phyloP scores from a whole-genome alignment of 139 green algal species.

The Micractinium sp. region DNA sequence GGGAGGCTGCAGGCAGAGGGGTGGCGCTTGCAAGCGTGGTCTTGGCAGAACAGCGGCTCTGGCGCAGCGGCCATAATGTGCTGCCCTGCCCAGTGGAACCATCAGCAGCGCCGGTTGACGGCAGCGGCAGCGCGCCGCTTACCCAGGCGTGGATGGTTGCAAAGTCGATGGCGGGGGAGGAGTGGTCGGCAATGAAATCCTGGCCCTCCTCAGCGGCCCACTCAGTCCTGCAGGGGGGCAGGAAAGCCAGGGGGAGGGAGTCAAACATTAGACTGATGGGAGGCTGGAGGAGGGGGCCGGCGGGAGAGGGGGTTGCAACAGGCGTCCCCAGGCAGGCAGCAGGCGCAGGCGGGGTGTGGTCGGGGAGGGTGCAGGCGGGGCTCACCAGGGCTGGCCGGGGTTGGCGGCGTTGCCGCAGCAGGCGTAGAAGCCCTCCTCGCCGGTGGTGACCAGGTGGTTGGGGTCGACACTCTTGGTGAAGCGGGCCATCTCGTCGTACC shows the following conservation, averaged over 20 bases:
- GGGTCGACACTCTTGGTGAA: conserved; percentile 45
- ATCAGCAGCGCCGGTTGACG: too few relatives aligned
- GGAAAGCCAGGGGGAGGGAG: too few relatives aligned
- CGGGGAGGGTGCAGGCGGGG: background rate
- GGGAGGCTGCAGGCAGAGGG: background rate
- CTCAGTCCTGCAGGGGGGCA: background rate
- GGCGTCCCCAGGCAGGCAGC: background rate
- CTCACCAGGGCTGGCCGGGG: conserved; percentile 30
- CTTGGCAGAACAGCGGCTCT: too few relatives aligned
- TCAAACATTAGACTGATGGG: too few relatives aligned
- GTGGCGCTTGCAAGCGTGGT: too few relatives aligned
- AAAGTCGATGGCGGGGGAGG: conserved; percentile 56
- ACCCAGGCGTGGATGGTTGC: conserved; percentile 61
- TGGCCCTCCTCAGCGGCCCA: conserved; percentile 48
- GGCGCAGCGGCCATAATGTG: background rate
- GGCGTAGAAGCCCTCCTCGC: conserved; percentile 70
- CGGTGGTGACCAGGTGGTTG: conserved; percentile 67
- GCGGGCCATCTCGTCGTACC: conserved; percentile 35
- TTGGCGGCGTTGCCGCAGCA: conserved; percentile 38
- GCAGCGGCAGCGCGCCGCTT: background rate
- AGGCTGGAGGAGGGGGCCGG: background rate
- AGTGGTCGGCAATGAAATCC: conserved; percentile 63
- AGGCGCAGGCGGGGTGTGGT: background rate
- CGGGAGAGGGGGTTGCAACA: background rate
- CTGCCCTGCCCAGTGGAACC: too few relatives aligned